phyloP scores from a whole-genome alignment of 768 basidiomycete species.

The Cystofilobasidium macerans region DNA sequence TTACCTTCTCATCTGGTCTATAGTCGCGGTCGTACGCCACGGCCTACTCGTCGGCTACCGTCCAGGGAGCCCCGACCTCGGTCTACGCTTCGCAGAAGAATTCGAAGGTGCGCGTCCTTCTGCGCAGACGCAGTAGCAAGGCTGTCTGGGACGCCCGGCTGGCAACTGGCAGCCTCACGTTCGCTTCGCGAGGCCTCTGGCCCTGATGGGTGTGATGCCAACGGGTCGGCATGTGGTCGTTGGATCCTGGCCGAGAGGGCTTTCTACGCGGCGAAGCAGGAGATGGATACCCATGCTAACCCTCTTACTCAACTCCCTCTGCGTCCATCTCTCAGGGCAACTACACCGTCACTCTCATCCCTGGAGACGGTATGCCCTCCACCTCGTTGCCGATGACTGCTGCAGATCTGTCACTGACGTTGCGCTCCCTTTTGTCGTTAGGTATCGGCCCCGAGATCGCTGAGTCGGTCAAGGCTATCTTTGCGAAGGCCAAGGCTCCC shows the following conservation, averaged over 20 bases:
- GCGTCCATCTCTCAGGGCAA: constrained; percentile 58
- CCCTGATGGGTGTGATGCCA: too few species aligned
- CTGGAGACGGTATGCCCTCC: constrained; percentile 65
- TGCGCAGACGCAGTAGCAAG: too few species aligned
- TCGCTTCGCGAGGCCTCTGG: too few species aligned
- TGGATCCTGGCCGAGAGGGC: too few species aligned
- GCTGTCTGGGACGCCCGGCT: too few species aligned
- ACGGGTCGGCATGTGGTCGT: too few species aligned
- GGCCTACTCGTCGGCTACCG: constrained; percentile 36
- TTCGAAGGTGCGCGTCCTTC: constrained; percentile 52
- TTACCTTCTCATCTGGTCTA: too few species aligned
- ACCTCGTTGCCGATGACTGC: not conserved
- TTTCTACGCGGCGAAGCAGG: too few species aligned
- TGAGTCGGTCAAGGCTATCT: constrained; percentile 64
- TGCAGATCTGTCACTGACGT: constrained; percentile 15
- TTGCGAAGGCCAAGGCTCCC: constrained; percentile 79
- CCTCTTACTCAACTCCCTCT: constrained; percentile 5
- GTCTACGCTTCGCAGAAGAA: constrained; percentile 83
- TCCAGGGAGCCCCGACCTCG: constrained; percentile 56
- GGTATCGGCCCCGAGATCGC: constrained; percentile 90
- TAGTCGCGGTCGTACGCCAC: constrained; percentile 32
- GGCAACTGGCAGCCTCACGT: too few species aligned
- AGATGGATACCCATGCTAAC: not conserved
- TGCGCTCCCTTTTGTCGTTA: constrained; percentile 36
- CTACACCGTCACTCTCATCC: constrained; percentile 90